Evolutionary conservation across 208 protist species (phyloP).

Genomic region (Leishmania tarentolae): DNA sequence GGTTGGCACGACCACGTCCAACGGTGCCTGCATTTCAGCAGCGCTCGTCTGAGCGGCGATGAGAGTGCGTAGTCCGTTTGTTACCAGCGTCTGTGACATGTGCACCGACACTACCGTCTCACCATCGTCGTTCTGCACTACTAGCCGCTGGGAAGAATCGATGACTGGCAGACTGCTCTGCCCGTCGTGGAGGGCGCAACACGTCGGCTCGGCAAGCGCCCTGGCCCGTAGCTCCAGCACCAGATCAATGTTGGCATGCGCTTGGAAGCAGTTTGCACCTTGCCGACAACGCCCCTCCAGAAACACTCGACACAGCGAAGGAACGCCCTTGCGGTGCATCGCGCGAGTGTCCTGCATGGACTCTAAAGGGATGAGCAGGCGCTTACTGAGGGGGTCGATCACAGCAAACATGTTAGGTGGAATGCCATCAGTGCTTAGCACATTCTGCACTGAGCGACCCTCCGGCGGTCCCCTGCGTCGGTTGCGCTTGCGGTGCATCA

Average conservation of each 20-base stretch:
- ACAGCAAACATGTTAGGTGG: conserved; percentile 71
- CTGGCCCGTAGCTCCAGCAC: conserved; percentile 50
- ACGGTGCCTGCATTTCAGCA: conserved; percentile 11
- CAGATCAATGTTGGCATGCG: conserved; percentile 61
- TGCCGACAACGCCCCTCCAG: conserved; percentile 82
- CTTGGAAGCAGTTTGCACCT: conserved; percentile 75
- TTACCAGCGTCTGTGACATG: conserved; percentile 42
- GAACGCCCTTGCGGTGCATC: conserved; percentile 75
- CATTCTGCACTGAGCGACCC: conserved; percentile 36
- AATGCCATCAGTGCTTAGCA: conserved; percentile 57
- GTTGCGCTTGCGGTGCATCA: conserved; percentile 39
- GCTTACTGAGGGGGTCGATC: conserved; percentile 81
- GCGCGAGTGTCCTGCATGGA: conserved; percentile 74
- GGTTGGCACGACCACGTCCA: conserved; percentile 54
- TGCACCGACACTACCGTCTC: conserved; percentile 30
- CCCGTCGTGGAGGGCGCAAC: conserved; percentile 66
- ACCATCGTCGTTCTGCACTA: conserved; percentile 39
- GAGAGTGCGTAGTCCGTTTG: conserved; percentile 58
- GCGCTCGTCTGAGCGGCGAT: conserved; percentile 35
- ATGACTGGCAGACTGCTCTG: conserved; percentile 33
- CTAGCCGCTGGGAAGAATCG: conserved; percentile 15
- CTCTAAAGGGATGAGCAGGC: conserved; percentile 66
- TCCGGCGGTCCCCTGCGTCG: conserved; percentile 18
- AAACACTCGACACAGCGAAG: conserved; percentile 79
- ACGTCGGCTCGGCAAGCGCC: conserved; percentile 74